Conservation (phyloP, 495 filamentous ascomycete genomes). For the Polyplosphaeria fusca region DNA sequence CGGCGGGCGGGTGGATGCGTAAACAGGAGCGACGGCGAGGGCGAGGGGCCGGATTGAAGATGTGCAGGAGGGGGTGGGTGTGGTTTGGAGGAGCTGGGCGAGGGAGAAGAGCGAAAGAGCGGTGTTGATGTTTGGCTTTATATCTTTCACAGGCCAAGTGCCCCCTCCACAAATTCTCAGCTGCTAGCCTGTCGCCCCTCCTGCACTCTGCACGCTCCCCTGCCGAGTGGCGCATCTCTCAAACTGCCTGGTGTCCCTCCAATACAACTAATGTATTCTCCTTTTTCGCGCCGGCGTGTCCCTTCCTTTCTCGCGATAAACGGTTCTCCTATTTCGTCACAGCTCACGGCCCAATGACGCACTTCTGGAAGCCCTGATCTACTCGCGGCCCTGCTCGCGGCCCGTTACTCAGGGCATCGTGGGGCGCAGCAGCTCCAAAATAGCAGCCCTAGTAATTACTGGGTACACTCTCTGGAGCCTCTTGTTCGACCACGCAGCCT, state of each 20-base stretch:
- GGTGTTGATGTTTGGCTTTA: conserved; percentile 32
- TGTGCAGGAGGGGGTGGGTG: background rate
- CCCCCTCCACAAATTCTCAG: conserved; percentile 24
- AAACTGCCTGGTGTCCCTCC: conserved; percentile 16
- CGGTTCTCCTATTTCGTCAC: conserved; percentile 29
- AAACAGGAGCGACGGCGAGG: conserved; percentile 21
- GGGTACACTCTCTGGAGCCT: too few species aligned
- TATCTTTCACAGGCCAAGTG: conserved; percentile 28
- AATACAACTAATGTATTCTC: too few species aligned
- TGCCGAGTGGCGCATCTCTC: conserved; percentile 18
- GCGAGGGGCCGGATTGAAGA: background rate
- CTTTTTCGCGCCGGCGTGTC: conserved; percentile 14
- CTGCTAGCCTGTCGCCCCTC: conserved; percentile 18
- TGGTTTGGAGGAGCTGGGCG: background rate
- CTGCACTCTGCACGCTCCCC: background rate
- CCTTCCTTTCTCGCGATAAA: conserved; percentile 3
- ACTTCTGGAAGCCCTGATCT: conserved; percentile 14
- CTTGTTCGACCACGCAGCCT: too few species aligned
- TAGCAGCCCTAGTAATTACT: conserved; percentile 32
- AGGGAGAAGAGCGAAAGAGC: conserved; percentile 16
- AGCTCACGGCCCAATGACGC: conserved; percentile 3
- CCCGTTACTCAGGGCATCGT: conserved; percentile 8
- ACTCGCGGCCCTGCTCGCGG: too few species aligned
- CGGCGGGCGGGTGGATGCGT: conserved; percentile 10
- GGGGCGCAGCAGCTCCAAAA: conserved; percentile 31